These are phyloP conservation scores for Phytophthora uliginosa DNA, from an alignment of 352 stramenopile species.

Conservation along the genomic window DNA sequence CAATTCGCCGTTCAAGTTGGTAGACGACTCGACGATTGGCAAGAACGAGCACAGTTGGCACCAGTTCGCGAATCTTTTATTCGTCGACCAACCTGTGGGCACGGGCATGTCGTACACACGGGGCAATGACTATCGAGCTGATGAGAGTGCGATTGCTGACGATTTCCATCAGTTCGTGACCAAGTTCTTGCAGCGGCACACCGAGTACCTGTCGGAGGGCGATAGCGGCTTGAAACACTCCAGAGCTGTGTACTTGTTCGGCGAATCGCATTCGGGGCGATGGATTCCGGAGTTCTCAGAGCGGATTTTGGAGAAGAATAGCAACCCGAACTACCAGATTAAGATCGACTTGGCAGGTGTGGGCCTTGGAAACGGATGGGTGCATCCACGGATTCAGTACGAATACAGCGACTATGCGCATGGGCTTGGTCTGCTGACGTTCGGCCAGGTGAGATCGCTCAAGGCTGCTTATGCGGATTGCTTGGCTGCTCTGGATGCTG, in stretches of 20 bases:
- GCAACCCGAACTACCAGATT: constrained; percentile 25
- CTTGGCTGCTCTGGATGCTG: constrained; percentile 71
- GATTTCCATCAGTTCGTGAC: constrained; percentile 97
- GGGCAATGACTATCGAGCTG: constrained; percentile 59
- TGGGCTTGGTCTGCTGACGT: constrained; percentile 92
- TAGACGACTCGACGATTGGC: constrained; percentile 57
- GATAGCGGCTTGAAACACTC: constrained; percentile 52
- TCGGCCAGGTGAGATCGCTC: constrained; percentile 75
- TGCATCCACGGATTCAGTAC: constrained; percentile 97
- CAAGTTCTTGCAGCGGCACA: constrained; percentile 93
- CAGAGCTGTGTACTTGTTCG: constrained; percentile 95
- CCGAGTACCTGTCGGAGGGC: constrained; percentile 64
- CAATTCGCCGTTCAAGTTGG: constrained; percentile 77
- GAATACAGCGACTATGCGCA: constrained; percentile 96
- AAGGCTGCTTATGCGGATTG: constrained; percentile 79
- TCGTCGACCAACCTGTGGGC: constrained; percentile 86
- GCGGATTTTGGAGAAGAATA: constrained; percentile 95
- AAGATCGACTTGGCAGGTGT: constrained; percentile 85
- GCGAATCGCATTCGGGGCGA: constrained; percentile 97
- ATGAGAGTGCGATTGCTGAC: constrained; percentile 56
- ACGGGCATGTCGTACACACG: constrained; percentile 81
- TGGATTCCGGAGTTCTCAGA: constrained; percentile 97
- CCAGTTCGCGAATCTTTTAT: constrained; percentile 80
- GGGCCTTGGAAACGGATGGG: constrained; percentile 98
- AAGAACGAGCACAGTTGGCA: constrained; percentile 86